phyloP scores from a whole-genome alignment of 495 filamentous ascomycete genomes.

The Penicillium angulare region DNA sequence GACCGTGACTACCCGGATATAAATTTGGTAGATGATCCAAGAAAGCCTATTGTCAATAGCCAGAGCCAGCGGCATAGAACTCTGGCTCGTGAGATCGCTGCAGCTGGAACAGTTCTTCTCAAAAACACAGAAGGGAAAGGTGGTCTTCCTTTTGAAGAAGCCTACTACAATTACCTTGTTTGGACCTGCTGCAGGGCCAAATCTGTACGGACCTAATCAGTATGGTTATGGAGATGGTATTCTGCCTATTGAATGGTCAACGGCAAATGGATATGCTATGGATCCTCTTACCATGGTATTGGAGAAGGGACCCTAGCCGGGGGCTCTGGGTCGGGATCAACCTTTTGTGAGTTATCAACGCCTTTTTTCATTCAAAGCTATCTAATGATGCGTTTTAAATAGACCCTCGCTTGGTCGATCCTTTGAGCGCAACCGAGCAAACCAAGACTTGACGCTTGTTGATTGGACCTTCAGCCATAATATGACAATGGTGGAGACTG shows the following conservation, averaged over 20 bases:
- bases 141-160: conserved; percentile 57
- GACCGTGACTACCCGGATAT: conserved; percentile 51
- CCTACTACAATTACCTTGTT: conserved; percentile 57
- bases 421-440: background rate
- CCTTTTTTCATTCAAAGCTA: background rate
- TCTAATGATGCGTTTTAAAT: background rate
- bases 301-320: conserved; percentile 52
- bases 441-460: background rate
- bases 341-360: background rate
- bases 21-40: conserved; percentile 59
- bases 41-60: conserved; percentile 69
- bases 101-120: conserved; percentile 62
- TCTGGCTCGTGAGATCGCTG: conserved; percentile 60
- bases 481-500: background rate
- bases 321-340: conserved; percentile 35
- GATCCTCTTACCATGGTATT: conserved; percentile 56
- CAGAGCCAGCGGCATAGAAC: conserved; percentile 53
- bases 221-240: background rate
- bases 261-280: conserved; percentile 61
- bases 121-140: conserved; percentile 59
- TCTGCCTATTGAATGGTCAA: conserved; percentile 35
- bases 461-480: background rate
- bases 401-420: conserved; percentile 1
- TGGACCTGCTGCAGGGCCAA: conserved; percentile 61
- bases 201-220: conserved; percentile 63